phyloP scores from a whole-genome alignment of 768 basidiomycete species.

The Baorangia bicolor region DNA sequence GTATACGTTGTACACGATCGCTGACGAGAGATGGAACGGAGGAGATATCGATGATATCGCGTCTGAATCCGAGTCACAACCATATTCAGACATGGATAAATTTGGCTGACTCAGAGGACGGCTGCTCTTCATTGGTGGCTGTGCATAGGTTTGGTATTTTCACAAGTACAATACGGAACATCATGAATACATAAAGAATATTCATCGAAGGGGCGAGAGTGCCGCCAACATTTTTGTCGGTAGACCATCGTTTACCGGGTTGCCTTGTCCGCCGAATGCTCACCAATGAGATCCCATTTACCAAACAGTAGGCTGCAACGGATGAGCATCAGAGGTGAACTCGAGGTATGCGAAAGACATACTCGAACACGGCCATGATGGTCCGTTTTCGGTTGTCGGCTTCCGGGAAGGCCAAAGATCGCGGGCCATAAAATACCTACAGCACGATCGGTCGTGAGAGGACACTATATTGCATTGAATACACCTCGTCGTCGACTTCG shows the following conservation, averaged over 20 bases:
- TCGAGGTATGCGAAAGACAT: conserved; percentile 31
- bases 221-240: background rate
- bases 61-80: too few relatives aligned
- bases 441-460: background rate
- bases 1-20: background rate
- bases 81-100: too few relatives aligned
- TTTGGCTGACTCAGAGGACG: too few relatives aligned
- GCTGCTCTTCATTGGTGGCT: too few relatives aligned
- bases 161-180: background rate
- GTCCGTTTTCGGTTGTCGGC: conserved; percentile 98
- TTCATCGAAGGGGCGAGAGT: background rate
- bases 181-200: background rate
- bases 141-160: too few relatives aligned
- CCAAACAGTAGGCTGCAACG: conserved; percentile 39
- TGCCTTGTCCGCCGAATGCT: conserved; percentile 15
- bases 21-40: background rate
- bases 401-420: conserved; percentile 90
- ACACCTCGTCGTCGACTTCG: conserved; percentile 95
- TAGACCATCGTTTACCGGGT: background rate
- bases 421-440: conserved; percentile 89
- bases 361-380: conserved; percentile 91
- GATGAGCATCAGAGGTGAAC: conserved; percentile 2
- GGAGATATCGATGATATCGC: conserved; percentile 26
- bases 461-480: background rate
- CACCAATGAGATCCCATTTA: conserved; percentile 41